A percentile compares a stretch with the other conserved stretches of the same genome.
Conservation (phyloP, 1,139 yeast species). For the Candida sp. region DNA sequence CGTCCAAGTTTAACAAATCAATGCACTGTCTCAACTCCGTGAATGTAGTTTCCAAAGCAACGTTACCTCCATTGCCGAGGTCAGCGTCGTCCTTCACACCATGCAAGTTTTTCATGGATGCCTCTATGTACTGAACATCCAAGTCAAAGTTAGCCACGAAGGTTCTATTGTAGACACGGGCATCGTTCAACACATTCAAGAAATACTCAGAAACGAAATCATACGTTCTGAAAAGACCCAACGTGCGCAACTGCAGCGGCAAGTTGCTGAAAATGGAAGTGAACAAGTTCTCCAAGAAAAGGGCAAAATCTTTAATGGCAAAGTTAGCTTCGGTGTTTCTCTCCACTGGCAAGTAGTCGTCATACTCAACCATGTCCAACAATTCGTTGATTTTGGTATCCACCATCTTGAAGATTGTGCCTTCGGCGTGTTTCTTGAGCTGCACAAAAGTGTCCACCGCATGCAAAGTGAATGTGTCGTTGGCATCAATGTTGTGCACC, state of each 20-base stretch:
- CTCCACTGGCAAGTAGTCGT: constrained; percentile 63
- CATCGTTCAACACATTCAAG: constrained; percentile 59
- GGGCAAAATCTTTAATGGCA: constrained; percentile 85
- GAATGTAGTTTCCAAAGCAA: constrained; percentile 49
- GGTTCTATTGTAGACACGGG: constrained; percentile 39
- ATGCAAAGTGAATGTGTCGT: constrained; percentile 42
- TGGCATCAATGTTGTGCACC: constrained; percentile 42
- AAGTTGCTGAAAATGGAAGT: constrained; percentile 85
- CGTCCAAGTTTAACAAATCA: constrained; percentile 39
- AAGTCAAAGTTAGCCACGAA: constrained; percentile 50
- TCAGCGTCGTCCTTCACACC: constrained; percentile 11
- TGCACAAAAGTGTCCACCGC: constrained; percentile 56
- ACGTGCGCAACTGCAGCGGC: constrained; percentile 77
- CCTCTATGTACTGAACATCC: constrained; percentile 45
- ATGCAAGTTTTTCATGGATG: constrained; percentile 39
- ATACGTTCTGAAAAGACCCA: constrained; percentile 83
- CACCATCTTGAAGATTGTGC: constrained; percentile 77
- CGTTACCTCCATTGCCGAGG: constrained; percentile 34
- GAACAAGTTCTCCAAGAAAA: constrained; percentile 84
- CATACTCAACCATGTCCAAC: constrained; percentile 84
- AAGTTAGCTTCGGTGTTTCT: constrained; percentile 70
- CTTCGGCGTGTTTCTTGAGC: constrained; percentile 79
- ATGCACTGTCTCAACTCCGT: constrained; percentile 50
- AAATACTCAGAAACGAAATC: constrained; percentile 83
- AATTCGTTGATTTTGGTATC: constrained; percentile 81